phyloP scores from a whole-genome alignment of 768 basidiomycete genomes.

The Suillus lakei region DNA sequence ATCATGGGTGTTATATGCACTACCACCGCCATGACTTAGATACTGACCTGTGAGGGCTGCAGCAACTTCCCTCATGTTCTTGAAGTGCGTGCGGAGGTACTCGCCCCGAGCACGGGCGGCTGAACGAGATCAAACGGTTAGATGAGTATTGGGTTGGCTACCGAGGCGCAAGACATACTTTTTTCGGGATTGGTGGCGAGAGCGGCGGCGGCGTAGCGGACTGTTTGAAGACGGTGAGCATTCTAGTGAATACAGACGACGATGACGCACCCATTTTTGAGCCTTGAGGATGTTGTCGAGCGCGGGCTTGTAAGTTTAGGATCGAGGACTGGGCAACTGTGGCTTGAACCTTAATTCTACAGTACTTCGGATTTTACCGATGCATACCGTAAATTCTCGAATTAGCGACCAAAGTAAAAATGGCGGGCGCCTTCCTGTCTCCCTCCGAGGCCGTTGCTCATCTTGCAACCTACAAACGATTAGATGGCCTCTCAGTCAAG shows the following conservation, averaged over 20 bases:
- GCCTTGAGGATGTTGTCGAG: slow-evolving; percentile 50
- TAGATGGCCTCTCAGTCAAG: slow-evolving; percentile 82
- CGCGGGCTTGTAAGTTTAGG: slow-evolving; percentile 54
- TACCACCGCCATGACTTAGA: neutral
- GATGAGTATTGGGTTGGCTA: slow-evolving; percentile 10
- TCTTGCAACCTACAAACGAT: slow-evolving; percentile 70
- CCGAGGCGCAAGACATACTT: slow-evolving; percentile 56
- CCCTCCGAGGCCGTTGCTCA: slow-evolving; percentile 74
- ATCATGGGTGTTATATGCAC: neutral
- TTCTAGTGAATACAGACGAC: slow-evolving; percentile 17
- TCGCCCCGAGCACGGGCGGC: slow-evolving; percentile 93
- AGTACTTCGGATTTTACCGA: slow-evolving; percentile 36
- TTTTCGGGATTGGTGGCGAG: slow-evolving; percentile 94
- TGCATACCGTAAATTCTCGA: neutral
- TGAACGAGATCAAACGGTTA: slow-evolving; percentile 38
- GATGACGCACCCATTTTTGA: slow-evolving; percentile 59
- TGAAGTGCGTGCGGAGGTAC: slow-evolving; percentile 99
- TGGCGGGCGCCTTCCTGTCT: slow-evolving; percentile 52
- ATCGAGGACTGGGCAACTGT: slow-evolving; percentile 49
- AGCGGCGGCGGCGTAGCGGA: slow-evolving; percentile 92
- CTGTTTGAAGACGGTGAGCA: slow-evolving; percentile 46
- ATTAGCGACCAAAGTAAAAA: neutral
- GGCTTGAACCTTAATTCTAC: slow-evolving; percentile 37
- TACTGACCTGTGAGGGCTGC: slow-evolving; percentile 86
- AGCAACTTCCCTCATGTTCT: slow-evolving; percentile 99